Conservation (phyloP, 2,329 filamentous ascomycete genomes). For the Cadophora gregata region DNA sequence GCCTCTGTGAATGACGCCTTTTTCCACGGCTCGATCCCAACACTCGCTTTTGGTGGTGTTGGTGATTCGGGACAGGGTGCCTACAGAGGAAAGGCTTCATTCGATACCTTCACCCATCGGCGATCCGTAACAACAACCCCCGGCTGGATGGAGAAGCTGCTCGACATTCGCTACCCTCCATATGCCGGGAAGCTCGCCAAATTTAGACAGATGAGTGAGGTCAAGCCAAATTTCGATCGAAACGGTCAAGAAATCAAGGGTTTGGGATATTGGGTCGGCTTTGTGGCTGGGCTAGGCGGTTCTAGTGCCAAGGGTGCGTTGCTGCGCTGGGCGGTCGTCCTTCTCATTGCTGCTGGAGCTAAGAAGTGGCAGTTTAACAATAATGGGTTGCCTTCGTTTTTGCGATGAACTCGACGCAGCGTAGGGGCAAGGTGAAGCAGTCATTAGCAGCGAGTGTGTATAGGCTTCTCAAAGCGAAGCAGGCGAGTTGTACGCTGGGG, state of each 20-base stretch:
- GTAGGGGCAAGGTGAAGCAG: neutral
- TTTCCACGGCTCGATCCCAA: slow-evolving; percentile 73
- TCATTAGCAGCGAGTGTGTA: neutral
- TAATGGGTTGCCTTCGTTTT: slow-evolving; percentile 31
- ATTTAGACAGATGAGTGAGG: slow-evolving; percentile 50
- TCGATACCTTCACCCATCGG: slow-evolving; percentile 70
- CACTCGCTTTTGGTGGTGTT: slow-evolving; percentile 82
- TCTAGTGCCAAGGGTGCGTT: slow-evolving; percentile 43
- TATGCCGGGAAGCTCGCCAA: slow-evolving; percentile 54
- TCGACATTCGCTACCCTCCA: slow-evolving; percentile 73
- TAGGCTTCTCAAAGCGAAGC: neutral
- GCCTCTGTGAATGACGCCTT: slow-evolving; percentile 70
- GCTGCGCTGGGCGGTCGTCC: slow-evolving; percentile 32
- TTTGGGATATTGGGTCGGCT: slow-evolving; percentile 58
- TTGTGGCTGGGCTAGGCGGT: slow-evolving; percentile 59
- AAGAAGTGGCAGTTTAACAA: slow-evolving; percentile 30
- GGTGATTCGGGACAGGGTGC: slow-evolving; percentile 78
- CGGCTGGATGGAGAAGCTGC: slow-evolving; percentile 68
- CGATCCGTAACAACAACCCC: slow-evolving; percentile 66
- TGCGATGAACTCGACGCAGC: slow-evolving; percentile 25
- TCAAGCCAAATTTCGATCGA: slow-evolving; percentile 67
- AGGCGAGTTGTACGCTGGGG: slow-evolving; percentile 18
- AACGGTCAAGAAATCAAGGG: slow-evolving; percentile 59
- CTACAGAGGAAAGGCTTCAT: slow-evolving; percentile 79
- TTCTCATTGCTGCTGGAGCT: slow-evolving; percentile 30